A percentile compares a stretch with the other conserved stretches of the same genome.
phyloP scores from a whole-genome alignment of 768 basidiomycete species.

The Suillus spraguei region DNA sequence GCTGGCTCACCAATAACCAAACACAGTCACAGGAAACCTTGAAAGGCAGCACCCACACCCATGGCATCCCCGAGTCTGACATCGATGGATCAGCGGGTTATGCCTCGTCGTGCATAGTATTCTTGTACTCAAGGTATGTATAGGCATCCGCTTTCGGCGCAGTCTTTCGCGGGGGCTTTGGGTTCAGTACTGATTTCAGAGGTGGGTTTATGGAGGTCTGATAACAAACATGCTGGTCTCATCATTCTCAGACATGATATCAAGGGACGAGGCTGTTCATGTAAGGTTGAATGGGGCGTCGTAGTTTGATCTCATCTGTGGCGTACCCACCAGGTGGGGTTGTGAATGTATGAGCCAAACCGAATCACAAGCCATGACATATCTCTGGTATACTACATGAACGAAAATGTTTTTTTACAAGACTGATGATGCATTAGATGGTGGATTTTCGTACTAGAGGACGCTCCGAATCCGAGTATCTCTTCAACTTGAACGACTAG shows the following conservation, averaged over 20 bases:
- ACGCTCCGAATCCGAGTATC: not conserved
- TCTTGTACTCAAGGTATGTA: not conserved
- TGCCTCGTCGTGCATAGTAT: not conserved
- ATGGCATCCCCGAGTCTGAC: conserved; percentile 18
- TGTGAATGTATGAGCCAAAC: too few species aligned
- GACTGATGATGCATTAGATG: not conserved
- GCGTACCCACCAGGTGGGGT: not conserved
- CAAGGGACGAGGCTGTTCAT: too few species aligned
- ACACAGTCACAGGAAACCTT: conserved; percentile 7
- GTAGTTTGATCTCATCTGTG: too few species aligned
- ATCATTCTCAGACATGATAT: too few species aligned
- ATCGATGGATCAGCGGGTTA: conserved; percentile 10
- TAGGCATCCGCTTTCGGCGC: not conserved
- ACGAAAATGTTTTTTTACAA: too few species aligned
- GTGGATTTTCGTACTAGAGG: not conserved
- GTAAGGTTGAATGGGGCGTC: too few species aligned
- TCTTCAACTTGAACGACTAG: not conserved
- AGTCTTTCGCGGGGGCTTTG: not conserved
- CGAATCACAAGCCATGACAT: not conserved
- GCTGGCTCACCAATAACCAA: not conserved
- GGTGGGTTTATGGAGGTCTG: not conserved
- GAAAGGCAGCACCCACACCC: conserved; percentile 19
- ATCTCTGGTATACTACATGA: not conserved
- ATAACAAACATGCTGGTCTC: too few species aligned
- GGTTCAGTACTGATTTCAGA: not conserved